Conservation (phyloP, 2,329 filamentous ascomycete genomes). For the Biscogniauxia sp. region DNA sequence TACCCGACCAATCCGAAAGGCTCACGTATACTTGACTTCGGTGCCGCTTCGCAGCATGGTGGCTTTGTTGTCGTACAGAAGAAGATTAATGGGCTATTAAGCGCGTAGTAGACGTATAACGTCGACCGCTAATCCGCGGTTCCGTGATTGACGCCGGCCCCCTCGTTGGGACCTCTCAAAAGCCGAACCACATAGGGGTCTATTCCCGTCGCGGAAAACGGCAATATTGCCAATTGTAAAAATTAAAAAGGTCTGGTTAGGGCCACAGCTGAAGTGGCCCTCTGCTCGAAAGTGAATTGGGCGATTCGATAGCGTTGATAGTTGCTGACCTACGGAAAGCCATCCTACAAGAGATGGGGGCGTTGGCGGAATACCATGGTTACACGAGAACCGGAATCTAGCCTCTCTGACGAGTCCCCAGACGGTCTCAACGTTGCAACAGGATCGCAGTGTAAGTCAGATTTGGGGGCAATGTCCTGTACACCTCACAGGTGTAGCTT, state of each 20-base stretch:
- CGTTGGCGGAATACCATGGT: neutral
- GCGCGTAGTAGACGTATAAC: neutral
- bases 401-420: slow-evolving; percentile 1
- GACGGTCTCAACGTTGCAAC: slow-evolving; percentile 5
- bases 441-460: slow-evolving; percentile 10
- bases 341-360: neutral
- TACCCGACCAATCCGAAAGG: no score
- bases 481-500: neutral
- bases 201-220: neutral
- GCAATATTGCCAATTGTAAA: neutral
- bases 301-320: no score
- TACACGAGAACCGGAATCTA: neutral
- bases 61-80: no score
- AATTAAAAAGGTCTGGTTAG: no score
- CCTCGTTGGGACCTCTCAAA: neutral
- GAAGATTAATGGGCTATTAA: no score
- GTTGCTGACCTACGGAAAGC: no score
- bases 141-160: neutral
- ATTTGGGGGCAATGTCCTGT: neutral
- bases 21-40: no score
- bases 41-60: no score
- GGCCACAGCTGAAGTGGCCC: no score
- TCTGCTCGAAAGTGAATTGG: no score
- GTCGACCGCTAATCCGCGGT: neutral
- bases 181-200: neutral